Conservation (phyloP, 768 basidiomycete genomes). For the Tylopilus sp. region DNA sequence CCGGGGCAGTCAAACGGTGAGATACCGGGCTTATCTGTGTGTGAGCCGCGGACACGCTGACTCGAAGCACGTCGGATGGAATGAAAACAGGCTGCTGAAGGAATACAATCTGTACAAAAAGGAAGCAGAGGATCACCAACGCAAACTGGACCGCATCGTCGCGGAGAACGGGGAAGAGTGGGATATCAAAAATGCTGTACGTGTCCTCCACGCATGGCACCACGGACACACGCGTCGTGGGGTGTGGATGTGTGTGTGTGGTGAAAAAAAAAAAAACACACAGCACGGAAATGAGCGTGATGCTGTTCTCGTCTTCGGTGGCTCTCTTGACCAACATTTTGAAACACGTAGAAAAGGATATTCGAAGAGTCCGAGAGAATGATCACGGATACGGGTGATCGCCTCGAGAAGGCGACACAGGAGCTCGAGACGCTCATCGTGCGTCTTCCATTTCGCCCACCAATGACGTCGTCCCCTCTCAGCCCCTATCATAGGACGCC, state of each 20-base stretch:
- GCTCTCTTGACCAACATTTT: slow-evolving; percentile 5
- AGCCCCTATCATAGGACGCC: slow-evolving; percentile 23
- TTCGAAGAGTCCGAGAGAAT: slow-evolving; percentile 79
- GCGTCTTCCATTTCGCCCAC: slow-evolving; percentile 34
- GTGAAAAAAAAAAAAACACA: too few species aligned
- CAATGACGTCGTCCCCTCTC: slow-evolving; percentile 16
- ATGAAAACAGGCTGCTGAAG: slow-evolving; percentile 52
- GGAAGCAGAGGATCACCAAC: slow-evolving; percentile 58
- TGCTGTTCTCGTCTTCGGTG: slow-evolving; percentile 13
- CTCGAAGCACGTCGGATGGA: slow-evolving; percentile 10
- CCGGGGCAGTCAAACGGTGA: slow-evolving; percentile 63
- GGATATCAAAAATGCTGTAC: slow-evolving; percentile 73
- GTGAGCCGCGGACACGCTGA: too few species aligned
- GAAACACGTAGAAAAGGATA: slow-evolving; percentile 50
- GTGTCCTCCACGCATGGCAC: slow-evolving; percentile 26
- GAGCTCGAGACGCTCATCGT: slow-evolving; percentile 70
- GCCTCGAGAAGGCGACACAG: slow-evolving; percentile 57
- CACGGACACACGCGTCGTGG: slow-evolving; percentile 9
- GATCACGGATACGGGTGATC: slow-evolving; percentile 62
- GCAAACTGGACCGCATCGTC: slow-evolving; percentile 58
- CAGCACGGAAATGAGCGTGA: slow-evolving; percentile 29
- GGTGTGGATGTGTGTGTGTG: slow-evolving; percentile 8
- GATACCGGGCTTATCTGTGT: slow-evolving; percentile 19
- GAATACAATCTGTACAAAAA: slow-evolving; percentile 63
- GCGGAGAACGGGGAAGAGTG: slow-evolving; percentile 65